These are phyloP conservation scores for Gymnopilus dilepis DNA, from an alignment of 768 basidiomycete genomes.

Conservation along the genomic window DNA sequence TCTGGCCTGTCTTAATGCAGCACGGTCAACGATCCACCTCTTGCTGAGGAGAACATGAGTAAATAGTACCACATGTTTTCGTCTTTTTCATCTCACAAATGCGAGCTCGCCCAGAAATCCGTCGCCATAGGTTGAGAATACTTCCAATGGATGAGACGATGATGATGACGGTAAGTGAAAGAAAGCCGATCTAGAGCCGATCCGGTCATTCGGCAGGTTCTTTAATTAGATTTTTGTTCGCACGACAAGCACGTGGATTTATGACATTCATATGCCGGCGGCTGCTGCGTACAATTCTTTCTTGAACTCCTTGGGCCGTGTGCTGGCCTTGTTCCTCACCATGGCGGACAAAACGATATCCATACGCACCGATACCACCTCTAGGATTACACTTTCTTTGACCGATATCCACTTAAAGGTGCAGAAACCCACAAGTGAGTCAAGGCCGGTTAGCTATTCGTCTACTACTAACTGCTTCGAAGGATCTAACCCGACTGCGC, in stretches of 20 bases:
- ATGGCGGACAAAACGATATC: slow-evolving; percentile 16
- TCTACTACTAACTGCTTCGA: not conserved
- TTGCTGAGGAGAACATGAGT: slow-evolving; percentile 59
- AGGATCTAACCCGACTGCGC: slow-evolving; percentile 23
- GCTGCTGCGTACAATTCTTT: not conserved
- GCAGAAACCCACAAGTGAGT: slow-evolving; percentile 21
- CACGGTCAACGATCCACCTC: slow-evolving; percentile 89
- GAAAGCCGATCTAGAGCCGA: slow-evolving; percentile 2
- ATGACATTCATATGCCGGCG: not conserved
- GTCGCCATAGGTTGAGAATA: slow-evolving; percentile 65
- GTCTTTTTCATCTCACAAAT: slow-evolving; percentile 64
- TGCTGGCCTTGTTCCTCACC: not conserved
- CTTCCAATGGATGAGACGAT: not conserved
- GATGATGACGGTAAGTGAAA: not conserved
- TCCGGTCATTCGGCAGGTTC: not conserved
- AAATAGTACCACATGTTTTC: slow-evolving; percentile 22
- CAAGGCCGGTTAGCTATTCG: not conserved
- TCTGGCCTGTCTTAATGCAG: slow-evolving; percentile 75
- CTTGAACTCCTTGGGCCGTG: not conserved
- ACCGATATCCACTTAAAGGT: slow-evolving; percentile 16
- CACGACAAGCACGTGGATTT: not conserved
- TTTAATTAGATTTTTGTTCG: not conserved
- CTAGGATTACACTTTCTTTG: slow-evolving; percentile 15
- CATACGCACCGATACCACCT: slow-evolving; percentile 14
- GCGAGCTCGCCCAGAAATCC: slow-evolving; percentile 92